phyloP scores from a whole-genome alignment of 306 rosid species.

The Vigna nakashimae region DNA sequence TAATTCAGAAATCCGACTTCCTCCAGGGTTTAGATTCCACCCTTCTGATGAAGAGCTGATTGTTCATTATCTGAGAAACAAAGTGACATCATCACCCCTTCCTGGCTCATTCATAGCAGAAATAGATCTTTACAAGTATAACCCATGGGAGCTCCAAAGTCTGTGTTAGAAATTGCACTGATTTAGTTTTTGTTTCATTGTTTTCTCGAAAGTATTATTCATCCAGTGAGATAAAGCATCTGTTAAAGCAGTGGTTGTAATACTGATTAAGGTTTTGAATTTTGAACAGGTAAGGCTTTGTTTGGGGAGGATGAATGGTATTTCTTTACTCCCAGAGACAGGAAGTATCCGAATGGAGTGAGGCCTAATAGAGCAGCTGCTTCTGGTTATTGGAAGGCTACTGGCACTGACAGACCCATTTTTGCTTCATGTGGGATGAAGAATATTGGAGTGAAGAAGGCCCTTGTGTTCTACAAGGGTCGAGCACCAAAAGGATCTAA shows the following conservation, averaged over 20 bases:
- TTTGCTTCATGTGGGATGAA: conserved; percentile 65
- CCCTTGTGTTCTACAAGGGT: conserved; percentile 75
- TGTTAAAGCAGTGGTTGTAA: not conserved
- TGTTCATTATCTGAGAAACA: conserved; percentile 71
- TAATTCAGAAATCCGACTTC: conserved; percentile 62
- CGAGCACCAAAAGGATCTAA: conserved; percentile 78
- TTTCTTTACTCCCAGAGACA: conserved; percentile 77
- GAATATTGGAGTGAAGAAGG: conserved; percentile 77
- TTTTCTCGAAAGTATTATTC: not conserved
- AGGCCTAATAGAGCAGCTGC: conserved; percentile 86
- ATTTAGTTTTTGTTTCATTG: conserved; percentile 8
- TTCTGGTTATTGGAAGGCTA: conserved; percentile 82
- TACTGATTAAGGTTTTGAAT: conserved; percentile 16
- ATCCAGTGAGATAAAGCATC: not conserved
- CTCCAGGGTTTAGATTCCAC: conserved; percentile 87
- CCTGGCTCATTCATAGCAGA: conserved; percentile 77
- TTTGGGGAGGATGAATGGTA: conserved; percentile 83
- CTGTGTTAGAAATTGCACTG: conserved; percentile 25
- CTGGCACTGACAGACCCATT: conserved; percentile 77
- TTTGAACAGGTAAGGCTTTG: conserved; percentile 51
- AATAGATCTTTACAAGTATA: conserved; percentile 68
- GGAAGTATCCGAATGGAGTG: conserved; percentile 82
- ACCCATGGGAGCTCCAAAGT: conserved; percentile 84
- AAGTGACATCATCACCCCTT: conserved; percentile 65
- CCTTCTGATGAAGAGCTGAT: conserved; percentile 84